Conservation (phyloP, 257 asterid genomes). For the Thymus mandschuricus region DNA sequence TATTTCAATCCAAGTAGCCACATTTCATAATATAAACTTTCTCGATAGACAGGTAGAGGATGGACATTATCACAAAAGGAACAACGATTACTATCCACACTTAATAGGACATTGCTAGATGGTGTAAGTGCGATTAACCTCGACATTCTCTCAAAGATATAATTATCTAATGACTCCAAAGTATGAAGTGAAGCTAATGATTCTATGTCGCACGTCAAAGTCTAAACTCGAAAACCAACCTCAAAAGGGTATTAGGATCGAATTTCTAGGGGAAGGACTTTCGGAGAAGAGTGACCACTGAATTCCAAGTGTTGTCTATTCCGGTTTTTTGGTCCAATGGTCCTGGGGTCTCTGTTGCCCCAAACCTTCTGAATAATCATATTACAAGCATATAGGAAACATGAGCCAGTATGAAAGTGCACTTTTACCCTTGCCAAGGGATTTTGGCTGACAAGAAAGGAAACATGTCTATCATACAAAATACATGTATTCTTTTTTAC, state of each 20-base stretch:
- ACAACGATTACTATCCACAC: neutral
- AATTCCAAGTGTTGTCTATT: neutral
- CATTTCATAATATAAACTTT: neutral
- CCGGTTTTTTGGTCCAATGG: neutral
- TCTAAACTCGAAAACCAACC: conserved; percentile 6
- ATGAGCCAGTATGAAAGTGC: neutral
- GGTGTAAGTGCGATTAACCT: too few relatives aligned
- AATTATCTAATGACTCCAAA: neutral
- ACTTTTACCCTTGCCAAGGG: conserved; percentile 1
- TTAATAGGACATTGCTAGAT: neutral
- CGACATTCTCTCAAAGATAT: neutral
- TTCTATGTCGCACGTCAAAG: conserved; percentile 4
- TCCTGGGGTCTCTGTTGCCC: neutral
- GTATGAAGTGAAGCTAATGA: conserved; percentile 11
- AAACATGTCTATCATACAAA: conserved; percentile 9
- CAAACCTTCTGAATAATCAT: neutral
- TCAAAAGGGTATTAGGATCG: neutral
- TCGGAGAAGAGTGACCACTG: neutral
- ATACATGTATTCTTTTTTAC: conserved; percentile 16
- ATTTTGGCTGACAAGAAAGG: conserved; percentile 5
- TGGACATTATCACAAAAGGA: neutral
- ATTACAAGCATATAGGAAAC: neutral
- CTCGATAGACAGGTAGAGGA: conserved; percentile 2
- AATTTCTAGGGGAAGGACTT: neutral
- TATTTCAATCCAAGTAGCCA: neutral